Conservation (phyloP, 495 filamentous ascomycete genomes). For the Penicillium verhagenii region DNA sequence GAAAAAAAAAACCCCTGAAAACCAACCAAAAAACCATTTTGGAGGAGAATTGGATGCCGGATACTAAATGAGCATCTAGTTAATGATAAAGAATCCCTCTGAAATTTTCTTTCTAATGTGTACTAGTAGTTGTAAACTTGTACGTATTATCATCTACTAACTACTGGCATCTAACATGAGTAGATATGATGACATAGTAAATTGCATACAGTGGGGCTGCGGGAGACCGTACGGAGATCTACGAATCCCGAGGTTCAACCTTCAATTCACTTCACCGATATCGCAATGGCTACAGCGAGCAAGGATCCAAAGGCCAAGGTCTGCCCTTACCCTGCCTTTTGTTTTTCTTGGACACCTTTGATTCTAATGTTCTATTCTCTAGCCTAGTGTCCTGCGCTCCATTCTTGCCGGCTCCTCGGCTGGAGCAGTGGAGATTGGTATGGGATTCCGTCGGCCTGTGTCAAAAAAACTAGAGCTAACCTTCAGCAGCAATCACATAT, state of each 20-base stretch:
- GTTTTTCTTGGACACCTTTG: neutral
- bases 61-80: slow-evolving; percentile 27
- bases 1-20: slow-evolving; percentile 15
- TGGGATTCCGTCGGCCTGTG: slow-evolving; percentile 6
- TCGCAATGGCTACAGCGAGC: slow-evolving; percentile 40
- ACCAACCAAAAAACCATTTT: slow-evolving; percentile 18
- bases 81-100: slow-evolving; percentile 34
- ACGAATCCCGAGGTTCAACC: slow-evolving; percentile 17
- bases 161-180: too few species aligned
- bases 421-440: slow-evolving; percentile 93
- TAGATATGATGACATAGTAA: neutral
- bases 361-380: slow-evolving; percentile 22
- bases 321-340: neutral
- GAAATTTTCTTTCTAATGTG: neutral
- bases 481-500: slow-evolving; percentile 79
- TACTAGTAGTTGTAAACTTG: neutral
- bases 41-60: slow-evolving; percentile 34
- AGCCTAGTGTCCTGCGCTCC: slow-evolving; percentile 80
- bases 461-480: slow-evolving; percentile 15
- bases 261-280: slow-evolving; percentile 4
- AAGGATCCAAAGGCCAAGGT: slow-evolving; percentile 49
- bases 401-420: slow-evolving; percentile 87
- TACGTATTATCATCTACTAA: too few species aligned
- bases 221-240: slow-evolving; percentile 15
- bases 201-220: slow-evolving; percentile 22